Evolutionary conservation across 1,284 basidiomycete species (phyloP).

Genomic region (Ceratobasidium sp.): DNA sequence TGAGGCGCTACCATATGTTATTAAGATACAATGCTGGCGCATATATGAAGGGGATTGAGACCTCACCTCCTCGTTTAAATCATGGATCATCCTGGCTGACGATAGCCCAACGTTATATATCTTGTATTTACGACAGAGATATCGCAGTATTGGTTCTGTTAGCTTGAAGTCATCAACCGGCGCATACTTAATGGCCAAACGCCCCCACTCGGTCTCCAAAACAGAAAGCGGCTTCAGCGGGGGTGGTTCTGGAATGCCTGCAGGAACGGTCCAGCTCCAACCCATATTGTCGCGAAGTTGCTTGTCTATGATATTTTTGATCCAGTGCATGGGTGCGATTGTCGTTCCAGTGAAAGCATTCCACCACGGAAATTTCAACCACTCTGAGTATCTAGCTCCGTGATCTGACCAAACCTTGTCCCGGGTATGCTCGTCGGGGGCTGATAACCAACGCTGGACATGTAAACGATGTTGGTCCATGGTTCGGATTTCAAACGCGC

Average conservation of each 20-base stretch:
- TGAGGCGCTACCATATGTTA: too few relatives aligned
- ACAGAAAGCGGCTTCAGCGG: not conserved
- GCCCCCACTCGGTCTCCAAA: not conserved
- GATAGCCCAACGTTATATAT: not conserved
- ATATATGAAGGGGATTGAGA: not conserved
- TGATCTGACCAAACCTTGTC: not conserved
- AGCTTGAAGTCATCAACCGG: not conserved
- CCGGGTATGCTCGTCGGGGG: not conserved
- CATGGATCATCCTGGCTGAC: too few relatives aligned
- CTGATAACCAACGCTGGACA: not conserved
- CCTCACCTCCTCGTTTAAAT: too few relatives aligned
- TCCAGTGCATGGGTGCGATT: constrained; percentile 9
- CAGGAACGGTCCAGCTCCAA: not conserved
- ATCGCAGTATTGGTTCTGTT: not conserved
- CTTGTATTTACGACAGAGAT: not conserved
- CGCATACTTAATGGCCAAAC: not conserved
- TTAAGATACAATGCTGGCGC: too few relatives aligned
- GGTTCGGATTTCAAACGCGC: not conserved
- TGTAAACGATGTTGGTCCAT: not conserved
- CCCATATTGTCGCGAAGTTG: not conserved
- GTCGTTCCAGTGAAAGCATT: not conserved
- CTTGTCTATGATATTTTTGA: not conserved
- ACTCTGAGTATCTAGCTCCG: not conserved
- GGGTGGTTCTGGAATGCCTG: not conserved
- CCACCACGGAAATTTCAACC: not conserved